Evolutionary conservation across 352 stramenopile genomes (phyloP).

Genomic region (Phytophthora hibernalis): DNA sequence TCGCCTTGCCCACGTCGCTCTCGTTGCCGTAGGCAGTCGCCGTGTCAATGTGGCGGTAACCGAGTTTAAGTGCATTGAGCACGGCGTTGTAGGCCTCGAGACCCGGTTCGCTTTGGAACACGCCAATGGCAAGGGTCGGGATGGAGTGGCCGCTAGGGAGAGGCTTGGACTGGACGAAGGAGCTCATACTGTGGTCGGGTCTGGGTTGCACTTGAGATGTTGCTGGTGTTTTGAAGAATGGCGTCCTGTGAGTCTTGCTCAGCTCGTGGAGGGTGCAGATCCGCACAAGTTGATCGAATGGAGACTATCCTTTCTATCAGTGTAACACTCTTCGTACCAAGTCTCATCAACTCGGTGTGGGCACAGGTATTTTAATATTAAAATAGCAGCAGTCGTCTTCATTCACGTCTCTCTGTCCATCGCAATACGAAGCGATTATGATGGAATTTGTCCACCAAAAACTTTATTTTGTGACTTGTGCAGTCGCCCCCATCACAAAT

Average conservation of each 20-base stretch:
- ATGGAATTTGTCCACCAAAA: neutral
- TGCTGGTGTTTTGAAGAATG: slow-evolving; percentile 17
- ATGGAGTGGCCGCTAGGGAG: slow-evolving; percentile 57
- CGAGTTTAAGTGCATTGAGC: slow-evolving; percentile 59
- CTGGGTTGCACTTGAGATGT: slow-evolving; percentile 5
- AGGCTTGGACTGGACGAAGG: slow-evolving; percentile 33
- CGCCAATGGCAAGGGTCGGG: slow-evolving; percentile 52
- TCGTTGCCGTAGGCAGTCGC: slow-evolving; percentile 90
- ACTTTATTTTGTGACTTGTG: neutral
- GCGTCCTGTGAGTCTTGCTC: neutral
- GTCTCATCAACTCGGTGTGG: too few species aligned
- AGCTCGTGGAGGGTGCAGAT: neutral
- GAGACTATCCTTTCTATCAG: too few species aligned
- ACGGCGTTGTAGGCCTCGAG: slow-evolving; percentile 60
- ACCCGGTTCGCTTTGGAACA: slow-evolving; percentile 50
- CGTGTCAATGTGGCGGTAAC: slow-evolving; percentile 92
- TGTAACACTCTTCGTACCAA: too few species aligned
- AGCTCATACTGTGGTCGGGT: slow-evolving; percentile 17
- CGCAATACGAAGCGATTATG: too few species aligned
- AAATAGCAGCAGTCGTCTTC: too few species aligned
- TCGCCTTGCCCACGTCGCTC: slow-evolving; percentile 75
- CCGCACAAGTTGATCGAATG: too few species aligned
- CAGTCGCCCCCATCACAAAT: neutral
- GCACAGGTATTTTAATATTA: too few species aligned
- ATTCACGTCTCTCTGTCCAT: too few species aligned